phyloP scores from a whole-genome alignment of 805 yeast species.

The Schizosaccharomyces japonicus region DNA sequence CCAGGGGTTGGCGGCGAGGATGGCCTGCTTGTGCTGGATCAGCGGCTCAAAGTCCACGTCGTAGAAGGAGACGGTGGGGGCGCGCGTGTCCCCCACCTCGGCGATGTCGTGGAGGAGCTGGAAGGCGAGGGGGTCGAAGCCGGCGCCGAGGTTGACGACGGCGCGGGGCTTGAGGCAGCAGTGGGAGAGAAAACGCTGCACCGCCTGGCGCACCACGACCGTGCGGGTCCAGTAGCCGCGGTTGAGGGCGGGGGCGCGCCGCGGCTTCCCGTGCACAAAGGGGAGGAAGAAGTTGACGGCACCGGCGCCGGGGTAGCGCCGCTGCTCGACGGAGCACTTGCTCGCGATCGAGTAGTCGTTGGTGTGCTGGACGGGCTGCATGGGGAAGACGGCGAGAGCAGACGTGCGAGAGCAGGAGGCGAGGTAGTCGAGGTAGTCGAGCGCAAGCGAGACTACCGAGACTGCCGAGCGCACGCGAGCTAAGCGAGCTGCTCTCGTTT shows the following conservation, averaged over 20 bases:
- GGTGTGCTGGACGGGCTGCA: constrained; percentile 63
- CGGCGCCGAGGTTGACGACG: constrained; percentile 57
- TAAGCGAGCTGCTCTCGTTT: too few species aligned
- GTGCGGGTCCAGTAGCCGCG: constrained; percentile 67
- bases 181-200: constrained; percentile 16
- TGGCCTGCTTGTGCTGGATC: constrained; percentile 32
- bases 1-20: constrained; percentile 14
- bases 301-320: background rate
- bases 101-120: constrained; percentile 19
- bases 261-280: constrained; percentile 40
- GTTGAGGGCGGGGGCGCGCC: constrained; percentile 60
- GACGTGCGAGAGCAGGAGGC: too few species aligned
- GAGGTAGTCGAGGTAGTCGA: too few species aligned
- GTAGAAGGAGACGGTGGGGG: constrained; percentile 19
- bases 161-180: constrained; percentile 14
- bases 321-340: constrained; percentile 49
- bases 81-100: constrained; percentile 17
- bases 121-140: constrained; percentile 42
- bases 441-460: too few species aligned
- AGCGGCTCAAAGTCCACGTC: constrained; percentile 61
- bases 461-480: too few species aligned
- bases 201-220: constrained; percentile 35
- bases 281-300: constrained; percentile 1
- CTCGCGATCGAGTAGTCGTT: constrained; percentile 67
- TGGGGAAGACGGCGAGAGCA: too few species aligned